Evolutionary conservation across 495 filamentous ascomycete genomes (phyloP).

Genomic region (Trichoderma reesei): DNA sequence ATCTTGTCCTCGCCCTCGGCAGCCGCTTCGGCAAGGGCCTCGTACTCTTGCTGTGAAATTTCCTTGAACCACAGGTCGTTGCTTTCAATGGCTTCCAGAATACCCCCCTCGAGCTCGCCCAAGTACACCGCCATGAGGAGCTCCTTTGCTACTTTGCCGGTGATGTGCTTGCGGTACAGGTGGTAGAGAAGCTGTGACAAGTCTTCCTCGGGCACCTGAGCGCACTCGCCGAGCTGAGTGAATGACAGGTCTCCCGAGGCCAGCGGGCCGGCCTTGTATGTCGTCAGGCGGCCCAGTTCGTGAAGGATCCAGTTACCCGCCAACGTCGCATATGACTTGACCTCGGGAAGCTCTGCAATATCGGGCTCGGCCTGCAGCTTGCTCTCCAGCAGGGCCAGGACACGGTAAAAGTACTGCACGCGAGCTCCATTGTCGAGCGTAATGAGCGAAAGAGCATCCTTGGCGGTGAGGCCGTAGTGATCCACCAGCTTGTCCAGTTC

Average conservation of each 20-base stretch:
- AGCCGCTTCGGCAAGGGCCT: slow-evolving; percentile 39
- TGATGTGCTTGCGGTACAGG: slow-evolving; percentile 58
- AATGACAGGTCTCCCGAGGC: slow-evolving; percentile 28
- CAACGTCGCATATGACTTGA: slow-evolving; percentile 24
- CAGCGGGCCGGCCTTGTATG: slow-evolving; percentile 24
- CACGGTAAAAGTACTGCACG: slow-evolving; percentile 72
- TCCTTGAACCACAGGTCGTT: slow-evolving; percentile 57
- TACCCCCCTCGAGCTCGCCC: slow-evolving; percentile 32
- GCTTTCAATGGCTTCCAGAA: slow-evolving; percentile 51
- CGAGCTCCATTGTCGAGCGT: slow-evolving; percentile 70
- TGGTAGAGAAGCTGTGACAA: slow-evolving; percentile 60
- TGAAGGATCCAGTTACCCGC: slow-evolving; percentile 70
- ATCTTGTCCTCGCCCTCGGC: slow-evolving; percentile 47
- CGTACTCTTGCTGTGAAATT: slow-evolving; percentile 50
- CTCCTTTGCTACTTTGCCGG: slow-evolving; percentile 64
- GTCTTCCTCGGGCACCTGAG: slow-evolving; percentile 45
- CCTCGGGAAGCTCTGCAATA: slow-evolving; percentile 13
- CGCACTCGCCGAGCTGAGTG: slow-evolving; percentile 29
- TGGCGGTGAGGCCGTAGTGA: slow-evolving; percentile 57
- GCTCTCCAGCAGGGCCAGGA: slow-evolving; percentile 46
- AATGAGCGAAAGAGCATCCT: slow-evolving; percentile 79
- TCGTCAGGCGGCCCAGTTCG: slow-evolving; percentile 67
- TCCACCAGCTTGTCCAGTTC: slow-evolving; percentile 48
- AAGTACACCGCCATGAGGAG: slow-evolving; percentile 53
- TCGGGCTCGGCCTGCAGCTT: slow-evolving; percentile 25